Percentiles rank a stretch among this genome's conserved stretches.
phyloP scores from a whole-genome alignment of 768 basidiomycete species.

The Collybiopsis luxurians region DNA sequence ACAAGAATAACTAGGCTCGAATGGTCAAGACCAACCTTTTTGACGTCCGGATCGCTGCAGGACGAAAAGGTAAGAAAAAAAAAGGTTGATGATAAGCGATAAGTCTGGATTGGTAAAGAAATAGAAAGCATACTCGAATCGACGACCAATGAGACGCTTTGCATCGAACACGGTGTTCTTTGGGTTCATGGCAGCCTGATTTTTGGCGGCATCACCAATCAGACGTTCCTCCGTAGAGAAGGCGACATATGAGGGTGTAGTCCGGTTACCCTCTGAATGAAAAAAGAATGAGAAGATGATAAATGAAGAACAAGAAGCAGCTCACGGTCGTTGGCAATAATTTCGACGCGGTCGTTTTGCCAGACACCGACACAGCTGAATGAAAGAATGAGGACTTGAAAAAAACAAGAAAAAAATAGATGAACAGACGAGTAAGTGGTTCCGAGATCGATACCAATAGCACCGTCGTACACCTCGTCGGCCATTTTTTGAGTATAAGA shows the following conservation, averaged over 20 bases:
- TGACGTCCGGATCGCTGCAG: conserved; percentile 84
- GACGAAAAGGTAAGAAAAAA: neutral
- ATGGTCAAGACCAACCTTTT: conserved; percentile 54
- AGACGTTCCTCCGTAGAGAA: conserved; percentile 95
- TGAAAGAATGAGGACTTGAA: conserved; percentile 17
- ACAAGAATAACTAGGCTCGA: neutral
- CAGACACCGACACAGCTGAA: conserved; percentile 98
- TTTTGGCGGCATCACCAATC: conserved; percentile 98
- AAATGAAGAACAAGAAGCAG: conserved; percentile 13
- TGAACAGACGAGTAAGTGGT: conserved; percentile 89
- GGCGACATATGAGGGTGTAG: conserved; percentile 98
- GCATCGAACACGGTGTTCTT: conserved; percentile 99
- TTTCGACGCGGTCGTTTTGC: conserved; percentile 99
- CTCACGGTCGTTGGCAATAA: conserved; percentile 96
- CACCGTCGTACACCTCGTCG: conserved; percentile 94
- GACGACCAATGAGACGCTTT: conserved; percentile 97
- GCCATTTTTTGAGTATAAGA: conserved; percentile 47
- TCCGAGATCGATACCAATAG: conserved; percentile 95
- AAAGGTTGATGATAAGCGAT: neutral
- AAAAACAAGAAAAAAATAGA: conserved; percentile 11
- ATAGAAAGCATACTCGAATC: conserved; percentile 72
- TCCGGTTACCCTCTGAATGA: conserved; percentile 89
- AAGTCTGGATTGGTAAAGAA: neutral
- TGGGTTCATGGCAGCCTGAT: conserved; percentile 99
- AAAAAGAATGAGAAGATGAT: conserved; percentile 5